Conservation (phyloP, 2,329 filamentous ascomycete species). For the Botrytis deweyae region DNA sequence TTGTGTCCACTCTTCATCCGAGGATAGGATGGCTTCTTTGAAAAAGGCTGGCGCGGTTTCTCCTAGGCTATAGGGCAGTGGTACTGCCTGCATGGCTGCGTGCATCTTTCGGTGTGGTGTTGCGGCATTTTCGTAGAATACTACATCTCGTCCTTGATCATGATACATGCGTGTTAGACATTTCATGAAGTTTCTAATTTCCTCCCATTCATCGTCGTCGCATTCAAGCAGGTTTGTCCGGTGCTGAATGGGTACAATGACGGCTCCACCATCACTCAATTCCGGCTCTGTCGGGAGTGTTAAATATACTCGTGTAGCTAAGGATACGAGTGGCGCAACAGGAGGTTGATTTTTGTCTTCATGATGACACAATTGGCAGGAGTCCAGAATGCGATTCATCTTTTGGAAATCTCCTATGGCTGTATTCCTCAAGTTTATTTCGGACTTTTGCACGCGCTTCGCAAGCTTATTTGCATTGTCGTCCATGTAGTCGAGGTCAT, state of each 20-base stretch:
- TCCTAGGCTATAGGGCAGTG: slow-evolving; percentile 86
- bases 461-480: slow-evolving; percentile 92
- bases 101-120: slow-evolving; percentile 75
- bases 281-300: slow-evolving; percentile 90
- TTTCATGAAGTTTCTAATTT: slow-evolving; percentile 99
- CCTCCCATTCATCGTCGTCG: slow-evolving; percentile 99
- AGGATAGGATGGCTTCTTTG: slow-evolving; percentile 83
- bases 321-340: slow-evolving; percentile 78
- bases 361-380: slow-evolving; percentile 87
- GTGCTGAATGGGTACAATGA: slow-evolving; percentile 87
- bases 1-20: slow-evolving; percentile 93
- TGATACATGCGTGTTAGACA: slow-evolving; percentile 91
- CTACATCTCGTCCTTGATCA: slow-evolving; percentile 83
- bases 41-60: slow-evolving; percentile 94
- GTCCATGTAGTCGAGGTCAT: slow-evolving; percentile 95
- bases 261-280: slow-evolving; percentile 75
- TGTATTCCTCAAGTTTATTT: slow-evolving; percentile 81
- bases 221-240: slow-evolving; percentile 91
- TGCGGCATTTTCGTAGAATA: slow-evolving; percentile 98
- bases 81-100: slow-evolving; percentile 81
- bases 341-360: slow-evolving; percentile 77
- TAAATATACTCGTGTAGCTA: slow-evolving; percentile 82
- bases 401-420: slow-evolving; percentile 89
- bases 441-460: slow-evolving; percentile 81
- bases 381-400: slow-evolving; percentile 81